Evolutionary conservation across 371 early-diverging fungal genomes (phyloP).

Genomic region (Mucor velutinosus): DNA sequence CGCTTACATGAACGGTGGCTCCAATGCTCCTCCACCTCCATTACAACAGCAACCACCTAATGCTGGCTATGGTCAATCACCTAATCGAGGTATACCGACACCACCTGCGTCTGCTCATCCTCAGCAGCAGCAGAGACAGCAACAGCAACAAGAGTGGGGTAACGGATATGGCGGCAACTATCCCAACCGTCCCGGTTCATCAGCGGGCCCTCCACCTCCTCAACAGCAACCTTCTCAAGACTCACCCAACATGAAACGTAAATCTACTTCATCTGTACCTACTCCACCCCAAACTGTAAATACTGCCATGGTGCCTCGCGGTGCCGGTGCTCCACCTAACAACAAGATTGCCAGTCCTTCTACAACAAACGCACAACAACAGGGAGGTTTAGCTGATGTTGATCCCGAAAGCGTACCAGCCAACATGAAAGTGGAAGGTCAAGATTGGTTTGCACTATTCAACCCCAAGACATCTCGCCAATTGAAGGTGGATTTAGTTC

Average conservation of each 20-base stretch:
- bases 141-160: slow-evolving; percentile 15
- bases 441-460: slow-evolving; percentile 88
- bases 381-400: slow-evolving; percentile 65
- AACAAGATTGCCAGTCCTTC: slow-evolving; percentile 13
- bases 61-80: slow-evolving; percentile 25
- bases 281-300: slow-evolving; percentile 14
- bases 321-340: slow-evolving; percentile 1
- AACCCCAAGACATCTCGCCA: slow-evolving; percentile 73
- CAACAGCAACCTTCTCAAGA: slow-evolving; percentile 12
- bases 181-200: background rate
- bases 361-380: slow-evolving; percentile 9
- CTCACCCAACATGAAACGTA: slow-evolving; percentile 15
- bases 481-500: slow-evolving; percentile 82
- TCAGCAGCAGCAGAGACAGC: slow-evolving; percentile 13
- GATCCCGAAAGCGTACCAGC: slow-evolving; percentile 83
- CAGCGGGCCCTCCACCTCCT: background rate
- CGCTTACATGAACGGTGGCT: slow-evolving; percentile 11
- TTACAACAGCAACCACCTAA: slow-evolving; percentile 10
- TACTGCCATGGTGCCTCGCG: slow-evolving; percentile 6
- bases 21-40: slow-evolving; percentile 8
- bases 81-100: slow-evolving; percentile 30
- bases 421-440: slow-evolving; percentile 80
- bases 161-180: slow-evolving; percentile 16
- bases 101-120: slow-evolving; percentile 27
- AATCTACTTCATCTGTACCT: slow-evolving; percentile 12